Evolutionary conservation across 257 asterid species (phyloP).

Genomic region (Capsicum chinense): DNA sequence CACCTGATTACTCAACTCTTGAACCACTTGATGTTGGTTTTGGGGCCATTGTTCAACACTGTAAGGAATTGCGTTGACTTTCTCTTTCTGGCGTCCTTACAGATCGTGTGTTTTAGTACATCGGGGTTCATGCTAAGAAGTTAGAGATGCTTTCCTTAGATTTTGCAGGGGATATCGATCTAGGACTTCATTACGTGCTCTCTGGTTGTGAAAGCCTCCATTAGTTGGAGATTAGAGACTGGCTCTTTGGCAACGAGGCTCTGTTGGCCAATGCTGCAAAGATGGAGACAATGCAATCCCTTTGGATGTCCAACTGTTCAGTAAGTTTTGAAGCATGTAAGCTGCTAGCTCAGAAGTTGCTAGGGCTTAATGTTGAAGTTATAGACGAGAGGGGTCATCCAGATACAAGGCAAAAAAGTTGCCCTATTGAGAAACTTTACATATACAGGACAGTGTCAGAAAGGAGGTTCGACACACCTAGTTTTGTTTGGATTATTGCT

Average conservation of each 20-base stretch:
- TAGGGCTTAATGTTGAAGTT: too few species aligned
- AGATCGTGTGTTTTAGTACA: neutral
- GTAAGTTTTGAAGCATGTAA: too few species aligned
- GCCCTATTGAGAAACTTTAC: too few species aligned
- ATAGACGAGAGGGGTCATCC: too few species aligned
- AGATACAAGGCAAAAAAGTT: too few species aligned
- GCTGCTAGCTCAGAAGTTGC: too few species aligned
- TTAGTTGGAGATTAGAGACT: constrained; percentile 17
- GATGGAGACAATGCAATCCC: too few species aligned
- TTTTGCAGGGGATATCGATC: neutral
- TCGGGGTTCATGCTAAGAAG: too few species aligned
- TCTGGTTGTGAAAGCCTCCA: constrained; percentile 35
- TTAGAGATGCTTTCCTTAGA: neutral
- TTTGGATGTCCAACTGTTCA: too few species aligned
- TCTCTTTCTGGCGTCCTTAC: neutral
- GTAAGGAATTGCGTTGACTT: neutral
- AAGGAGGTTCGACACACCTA: too few species aligned
- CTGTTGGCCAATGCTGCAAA: neutral
- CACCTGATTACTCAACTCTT: neutral
- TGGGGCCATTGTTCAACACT: neutral
- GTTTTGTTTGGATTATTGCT: too few species aligned
- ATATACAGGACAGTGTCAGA: too few species aligned
- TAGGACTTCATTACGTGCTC: constrained; percentile 32
- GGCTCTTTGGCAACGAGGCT: neutral
- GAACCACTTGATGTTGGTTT: neutral